phyloP scores from a whole-genome alignment of 192 early-diverging fungal species.

The Entomortierella lignicola region DNA sequence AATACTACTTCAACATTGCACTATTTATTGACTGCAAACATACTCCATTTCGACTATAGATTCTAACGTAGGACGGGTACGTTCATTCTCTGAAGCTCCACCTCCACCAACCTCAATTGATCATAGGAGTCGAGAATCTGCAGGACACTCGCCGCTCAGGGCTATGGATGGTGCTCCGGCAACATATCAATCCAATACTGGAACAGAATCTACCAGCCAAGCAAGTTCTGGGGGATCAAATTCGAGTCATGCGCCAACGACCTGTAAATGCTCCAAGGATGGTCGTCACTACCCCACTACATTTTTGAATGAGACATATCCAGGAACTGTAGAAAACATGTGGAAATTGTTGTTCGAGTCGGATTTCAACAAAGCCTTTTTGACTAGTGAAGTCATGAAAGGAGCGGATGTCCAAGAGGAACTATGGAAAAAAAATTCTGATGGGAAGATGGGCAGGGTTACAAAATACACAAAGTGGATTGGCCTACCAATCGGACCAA shows the following conservation, averaged over 20 bases:
- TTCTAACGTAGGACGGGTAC: conserved; percentile 15
- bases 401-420: conserved; percentile 55
- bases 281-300: conserved; percentile 58
- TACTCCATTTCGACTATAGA: background rate
- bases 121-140: background rate
- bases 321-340: conserved; percentile 58
- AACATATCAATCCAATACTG: background rate
- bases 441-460: conserved; percentile 24
- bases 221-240: background rate
- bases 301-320: conserved; percentile 59
- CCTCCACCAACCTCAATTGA: conserved; percentile 23
- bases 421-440: conserved; percentile 14
- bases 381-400: conserved; percentile 60
- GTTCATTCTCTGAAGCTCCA: conserved; percentile 41
- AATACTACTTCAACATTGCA: too few relatives aligned
- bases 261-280: conserved; percentile 60
- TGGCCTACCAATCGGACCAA: conserved; percentile 57
- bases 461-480: conserved; percentile 37
- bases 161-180: background rate
- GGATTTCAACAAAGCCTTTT: conserved; percentile 56
- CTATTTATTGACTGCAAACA: background rate
- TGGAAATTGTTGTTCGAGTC: conserved; percentile 67
- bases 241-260: conserved; percentile 36
- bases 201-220: background rate
- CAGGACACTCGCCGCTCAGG: background rate